Evolutionary conservation across 306 rosid species (phyloP), one percentile per base, ranked within the genome.

Genomic region (Morella rubra): DNA sequence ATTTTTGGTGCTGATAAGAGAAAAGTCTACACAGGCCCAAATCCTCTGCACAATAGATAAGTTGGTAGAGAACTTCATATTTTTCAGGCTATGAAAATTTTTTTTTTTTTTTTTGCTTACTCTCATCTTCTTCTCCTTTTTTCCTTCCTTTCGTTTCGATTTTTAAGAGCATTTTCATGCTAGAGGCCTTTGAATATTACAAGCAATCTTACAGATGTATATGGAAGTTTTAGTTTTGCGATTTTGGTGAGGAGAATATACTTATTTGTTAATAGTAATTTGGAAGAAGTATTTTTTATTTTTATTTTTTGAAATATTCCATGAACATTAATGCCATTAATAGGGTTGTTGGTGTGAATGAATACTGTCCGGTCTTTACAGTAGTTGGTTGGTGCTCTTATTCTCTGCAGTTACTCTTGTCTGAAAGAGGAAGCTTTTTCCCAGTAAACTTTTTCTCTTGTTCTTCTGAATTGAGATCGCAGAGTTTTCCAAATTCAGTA

Each of bases 11-110:
- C 76, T 75, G 92, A 90, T 9, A 86, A 89, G 89, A 92, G 97
- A 75, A 89, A 89, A 80, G 89, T 92, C 59, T 87, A 87, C 86
- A 92, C 97, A 32, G 97, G 97, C 70, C 97, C 97, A 49, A 92
- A 92, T 75, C 97, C 97, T 87, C 88, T 92, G 59, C 98, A 93
- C 71, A 93, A 93, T 89, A 90, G 96, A 90, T 90, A 85, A 90
- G 88, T 86, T 79, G 24, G 64, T 77, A 68, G 71, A 72, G 72
- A 58, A n/a, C 47, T 44, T 82, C 51, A 49, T 74, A 69, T 82
- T 56, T 49, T 75, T 75, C 73, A 42, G 56, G 16, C 49, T 60
- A 55, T 72, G 46, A 44, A 32, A 47, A 16, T 66, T 75, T 79
- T 68, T 52, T 68, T 19, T 27, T 18, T 44, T 46, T 56, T 16